Evolutionary conservation across 2,329 filamentous ascomycete species (phyloP), one percentile per base, ranked within the genome.

Genomic region (Monilinia polystroma): DNA sequence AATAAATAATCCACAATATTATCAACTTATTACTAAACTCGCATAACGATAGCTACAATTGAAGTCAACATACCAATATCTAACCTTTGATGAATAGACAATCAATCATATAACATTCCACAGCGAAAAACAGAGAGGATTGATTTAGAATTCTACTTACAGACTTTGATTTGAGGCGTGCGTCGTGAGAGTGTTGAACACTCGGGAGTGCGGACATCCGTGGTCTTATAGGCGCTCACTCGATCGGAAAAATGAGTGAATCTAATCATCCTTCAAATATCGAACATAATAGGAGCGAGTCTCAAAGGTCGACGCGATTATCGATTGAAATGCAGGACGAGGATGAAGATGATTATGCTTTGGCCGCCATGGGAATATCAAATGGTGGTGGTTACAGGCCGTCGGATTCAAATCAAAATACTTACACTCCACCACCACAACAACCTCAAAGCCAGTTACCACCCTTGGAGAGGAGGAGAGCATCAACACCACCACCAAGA

Each of bases 351-450:
- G 77, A 80, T 54, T 84, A 83, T 67, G 81, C 82, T 70, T 72
- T 84, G 73, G 77, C 78, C 59, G 82, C 81, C 38, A 79, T 83
- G 76, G 79, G 80, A 62, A 80, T 87, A 66, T 81, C 84, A 20
- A 83, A 85, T 72, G 83, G 83, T 63, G 60, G 60, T 53, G 49
- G 60, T 29, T 66, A 66, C 41, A 47, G 56, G 14, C 64, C 57
- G 38, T 62, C 58, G 66, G 63, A 52, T 60, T 59, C 58, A 66
- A 66, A 26, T 68, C 71, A 67, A 69, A 68, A 64, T 14, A 26
- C 58, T 55, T 70, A 68, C 67, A 70, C 63, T 66, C 70, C 45
- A 71, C 73, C 53, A 54, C 68, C 12, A 70, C 70, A 62, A 71
- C 32, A 47, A 49, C 18, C 45, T 49, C 20, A 49, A n/a, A 49